Percentiles rank a stretch among this genome's conserved stretches.
Evolutionary conservation across 495 filamentous ascomycete species (phyloP).

Genomic region (Neurospora sp.): DNA sequence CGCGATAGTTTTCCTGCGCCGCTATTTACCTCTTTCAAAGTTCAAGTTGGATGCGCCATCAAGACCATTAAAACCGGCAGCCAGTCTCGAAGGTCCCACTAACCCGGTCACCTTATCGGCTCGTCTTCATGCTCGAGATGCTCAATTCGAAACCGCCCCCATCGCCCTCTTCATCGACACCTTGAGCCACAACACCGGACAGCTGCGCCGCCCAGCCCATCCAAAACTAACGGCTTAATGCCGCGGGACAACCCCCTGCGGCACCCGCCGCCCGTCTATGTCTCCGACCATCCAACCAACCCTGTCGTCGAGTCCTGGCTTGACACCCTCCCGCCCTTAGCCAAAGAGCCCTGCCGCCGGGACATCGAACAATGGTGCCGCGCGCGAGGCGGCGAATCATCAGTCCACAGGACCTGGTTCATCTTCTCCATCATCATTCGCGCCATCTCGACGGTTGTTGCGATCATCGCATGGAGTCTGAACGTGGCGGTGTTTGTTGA

Average conservation of each 20-base stretch:
- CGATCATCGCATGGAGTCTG: constrained; percentile 2
- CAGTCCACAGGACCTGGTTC: constrained; percentile 1
- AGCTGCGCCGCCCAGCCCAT: neutral
- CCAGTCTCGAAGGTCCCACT: neutral
- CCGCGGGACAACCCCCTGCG: neutral
- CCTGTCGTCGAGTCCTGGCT: constrained; percentile 19
- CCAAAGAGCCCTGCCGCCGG: constrained; percentile 14
- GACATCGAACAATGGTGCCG: constrained; percentile 3
- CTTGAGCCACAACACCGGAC: neutral
- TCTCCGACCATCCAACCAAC: neutral
- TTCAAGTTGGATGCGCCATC: neutral
- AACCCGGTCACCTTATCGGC: neutral
- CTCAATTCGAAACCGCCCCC: neutral
- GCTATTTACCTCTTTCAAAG: neutral
- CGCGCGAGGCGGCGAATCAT: neutral
- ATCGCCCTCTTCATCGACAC: neutral
- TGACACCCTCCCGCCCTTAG: constrained; percentile 10
- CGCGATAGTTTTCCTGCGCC: neutral
- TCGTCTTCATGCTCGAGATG: neutral
- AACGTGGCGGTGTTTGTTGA: constrained; percentile 2
- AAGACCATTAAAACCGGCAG: neutral
- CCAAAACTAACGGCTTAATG: neutral
- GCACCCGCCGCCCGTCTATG: neutral
- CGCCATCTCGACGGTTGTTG: constrained; percentile 7
- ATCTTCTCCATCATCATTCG: constrained; percentile 9